Conservation (phyloP, 176 grass and related monocot genomes). For the Aegilops longissima region DNA sequence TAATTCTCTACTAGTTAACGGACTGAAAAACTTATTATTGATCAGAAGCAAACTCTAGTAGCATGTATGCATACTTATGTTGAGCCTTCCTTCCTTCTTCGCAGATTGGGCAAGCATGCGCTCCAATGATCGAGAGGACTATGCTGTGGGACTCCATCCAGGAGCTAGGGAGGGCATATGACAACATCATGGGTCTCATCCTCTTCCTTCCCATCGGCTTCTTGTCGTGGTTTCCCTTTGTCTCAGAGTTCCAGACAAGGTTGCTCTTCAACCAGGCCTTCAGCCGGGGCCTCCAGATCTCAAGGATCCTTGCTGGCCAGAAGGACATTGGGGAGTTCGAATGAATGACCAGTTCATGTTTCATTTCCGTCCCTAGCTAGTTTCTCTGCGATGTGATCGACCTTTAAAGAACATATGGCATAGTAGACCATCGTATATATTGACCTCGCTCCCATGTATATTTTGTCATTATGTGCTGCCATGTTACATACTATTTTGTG, state of each 20-base stretch:
- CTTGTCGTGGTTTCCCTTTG: conserved; percentile 96
- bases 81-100: not conserved
- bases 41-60: not conserved
- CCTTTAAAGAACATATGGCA: not conserved
- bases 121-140: conserved; percentile 39
- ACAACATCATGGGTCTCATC: conserved; percentile 79
- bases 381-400: not conserved
- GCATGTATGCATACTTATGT: not conserved
- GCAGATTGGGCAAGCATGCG: conserved; percentile 79
- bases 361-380: not conserved
- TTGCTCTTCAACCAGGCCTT: conserved; percentile 97
- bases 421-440: not conserved
- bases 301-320: conserved; percentile 76
- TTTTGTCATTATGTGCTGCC: not conserved
- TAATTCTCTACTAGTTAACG: not conserved
- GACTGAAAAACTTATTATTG: not conserved
- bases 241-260: conserved; percentile 94
- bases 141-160: conserved; percentile 87
- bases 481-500: not conserved
- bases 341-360: conserved; percentile 13
- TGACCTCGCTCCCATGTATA: not conserved
- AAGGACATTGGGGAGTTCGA: conserved; percentile 36
- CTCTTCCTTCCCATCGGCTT: conserved; percentile 81
- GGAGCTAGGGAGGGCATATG: conserved; percentile 89
- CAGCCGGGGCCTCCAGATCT: conserved; percentile 91